Base-by-base conservation (phyloP, 352 stramenopile species). In the Phytophthora vignae region DNA sequence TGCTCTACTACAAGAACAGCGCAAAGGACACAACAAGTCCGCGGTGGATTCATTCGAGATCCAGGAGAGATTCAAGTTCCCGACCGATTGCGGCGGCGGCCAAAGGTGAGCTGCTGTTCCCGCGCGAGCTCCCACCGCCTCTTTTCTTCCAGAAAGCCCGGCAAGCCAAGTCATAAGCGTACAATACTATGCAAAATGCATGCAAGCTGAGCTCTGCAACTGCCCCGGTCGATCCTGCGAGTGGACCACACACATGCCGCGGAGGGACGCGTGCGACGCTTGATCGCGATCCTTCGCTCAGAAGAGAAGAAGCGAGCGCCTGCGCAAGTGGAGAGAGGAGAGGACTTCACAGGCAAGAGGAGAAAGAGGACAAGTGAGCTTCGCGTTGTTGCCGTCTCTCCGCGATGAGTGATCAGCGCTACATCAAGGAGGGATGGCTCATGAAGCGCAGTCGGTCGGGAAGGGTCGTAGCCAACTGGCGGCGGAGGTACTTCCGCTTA, bases 381-480 rank as follows among this genome's bases (percentile, higher is more conserved):
- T n/a, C 11, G 49, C 22, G 49, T 31, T 36, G 46, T 49, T 53
- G 33, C 33, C 54, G 25, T 64, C 61, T 60, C 48, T 42, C 46
- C 46, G 40, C 61, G 68, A 75, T 75, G 68, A 75, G 61, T 66
- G 61, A 71, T 14, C 61, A 66, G 48, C 71, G 63, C 38, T 86
- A 87, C 68, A 71, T 94, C 61, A 91, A 91, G 65, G 86, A 94
- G 71, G 86, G 86, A 46, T 94, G 82, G 64, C 73, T 94, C 36
- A 81, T 78, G 63, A 94, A 94, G 67, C 85, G 82, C 60, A 92
- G 84, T 42, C 79, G 78, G 25, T 53, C 64, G 25, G 67, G 69
- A 52, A 74, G 64, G 33, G 29, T 88, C 31, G 55, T 88, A 27
- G 53, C 63, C 11, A 88, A 86, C 54, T 94, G 85, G 76, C 78